Conservation (phyloP, 2,329 filamentous ascomycete genomes). For the Fusarium gaditjirri region DNA sequence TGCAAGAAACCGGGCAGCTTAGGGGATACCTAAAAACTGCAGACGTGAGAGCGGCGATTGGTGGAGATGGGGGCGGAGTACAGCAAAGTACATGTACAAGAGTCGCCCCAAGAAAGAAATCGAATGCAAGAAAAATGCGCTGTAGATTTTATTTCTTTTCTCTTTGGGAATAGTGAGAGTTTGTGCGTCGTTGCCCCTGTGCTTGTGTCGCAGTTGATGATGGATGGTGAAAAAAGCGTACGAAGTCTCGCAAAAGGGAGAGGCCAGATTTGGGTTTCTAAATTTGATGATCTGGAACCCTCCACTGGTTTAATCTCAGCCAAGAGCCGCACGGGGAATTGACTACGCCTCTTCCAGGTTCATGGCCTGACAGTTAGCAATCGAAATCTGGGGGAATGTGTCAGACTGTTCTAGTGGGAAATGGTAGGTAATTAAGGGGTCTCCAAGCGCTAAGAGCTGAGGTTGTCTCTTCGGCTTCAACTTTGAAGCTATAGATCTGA, state of each 20-base stretch:
- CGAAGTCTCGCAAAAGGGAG: not conserved
- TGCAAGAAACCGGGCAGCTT: conserved; percentile 32
- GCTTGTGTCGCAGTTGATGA: conserved; percentile 5
- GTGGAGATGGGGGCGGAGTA: conserved; percentile 32
- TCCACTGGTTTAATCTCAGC: conserved; percentile 28
- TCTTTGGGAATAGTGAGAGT: conserved; percentile 10
- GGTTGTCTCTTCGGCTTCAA: not conserved
- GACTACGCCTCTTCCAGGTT: conserved; percentile 31
- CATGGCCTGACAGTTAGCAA: conserved; percentile 40
- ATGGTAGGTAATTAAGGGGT: conserved; percentile 12
- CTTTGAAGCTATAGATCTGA: not conserved
- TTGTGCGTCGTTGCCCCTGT: not conserved
- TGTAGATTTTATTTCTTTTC: not conserved
- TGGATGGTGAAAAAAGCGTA: conserved; percentile 11
- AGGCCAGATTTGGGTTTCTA: conserved; percentile 40
- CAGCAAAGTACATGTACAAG: conserved; percentile 22
- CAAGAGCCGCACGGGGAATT: conserved; percentile 35
- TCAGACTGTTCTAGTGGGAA: conserved; percentile 37
- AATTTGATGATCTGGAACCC: conserved; percentile 30
- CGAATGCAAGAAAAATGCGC: conserved; percentile 29
- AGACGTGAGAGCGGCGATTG: conserved; percentile 30
- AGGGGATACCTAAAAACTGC: conserved; percentile 18
- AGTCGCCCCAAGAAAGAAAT: conserved; percentile 30
- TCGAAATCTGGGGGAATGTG: conserved; percentile 39
- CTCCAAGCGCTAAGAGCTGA: conserved; percentile 1